phyloP scores from a whole-genome alignment of 2,329 filamentous ascomycete genomes.

The Pseudogymnoascus sp. region DNA sequence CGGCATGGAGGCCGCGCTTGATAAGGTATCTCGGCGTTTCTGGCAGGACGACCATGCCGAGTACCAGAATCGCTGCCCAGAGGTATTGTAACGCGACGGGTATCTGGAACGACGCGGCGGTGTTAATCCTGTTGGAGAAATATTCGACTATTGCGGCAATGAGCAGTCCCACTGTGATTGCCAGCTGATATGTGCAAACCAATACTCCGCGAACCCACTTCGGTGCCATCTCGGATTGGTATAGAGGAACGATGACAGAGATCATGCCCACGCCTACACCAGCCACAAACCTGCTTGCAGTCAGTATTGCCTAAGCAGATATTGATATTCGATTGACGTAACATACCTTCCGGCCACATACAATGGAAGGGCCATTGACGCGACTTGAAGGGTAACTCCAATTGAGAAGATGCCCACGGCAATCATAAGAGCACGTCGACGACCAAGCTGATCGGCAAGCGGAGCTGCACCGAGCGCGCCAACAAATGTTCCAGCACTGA shows the following conservation, averaged over 20 bases:
- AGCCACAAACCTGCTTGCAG: conserved; percentile 38
- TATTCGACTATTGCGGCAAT: conserved; percentile 38
- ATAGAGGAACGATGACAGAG: conserved; percentile 32
- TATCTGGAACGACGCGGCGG: conserved; percentile 31
- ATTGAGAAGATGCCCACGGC: conserved; percentile 59
- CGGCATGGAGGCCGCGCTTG: conserved; percentile 27
- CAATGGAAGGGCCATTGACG: conserved; percentile 49
- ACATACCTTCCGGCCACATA: conserved; percentile 52
- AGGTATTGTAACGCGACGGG: conserved; percentile 36
- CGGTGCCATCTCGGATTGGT: conserved; percentile 20
- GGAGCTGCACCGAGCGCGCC: conserved; percentile 65
- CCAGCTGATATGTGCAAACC: conserved; percentile 37
- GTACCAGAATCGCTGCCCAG: conserved; percentile 31
- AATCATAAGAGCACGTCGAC: conserved; percentile 57
- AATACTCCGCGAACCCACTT: conserved; percentile 36
- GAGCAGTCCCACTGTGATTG: conserved; percentile 38
- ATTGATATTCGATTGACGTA: neutral
- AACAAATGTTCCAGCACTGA: conserved; percentile 71
- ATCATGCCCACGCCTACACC: conserved; percentile 35
- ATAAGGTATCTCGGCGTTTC: conserved; percentile 33
- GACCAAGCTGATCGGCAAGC: conserved; percentile 49
- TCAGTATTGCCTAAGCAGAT: conserved; percentile 23
- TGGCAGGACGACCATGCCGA: conserved; percentile 32
- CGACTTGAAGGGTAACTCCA: conserved; percentile 64
- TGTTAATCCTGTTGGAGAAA: conserved; percentile 28